Percentiles rank a stretch among this genome's conserved stretches.
These are phyloP conservation scores for Cladochytrium replicatum DNA, from an alignment of 192 early-diverging fungal genomes.

Conservation along the genomic window DNA sequence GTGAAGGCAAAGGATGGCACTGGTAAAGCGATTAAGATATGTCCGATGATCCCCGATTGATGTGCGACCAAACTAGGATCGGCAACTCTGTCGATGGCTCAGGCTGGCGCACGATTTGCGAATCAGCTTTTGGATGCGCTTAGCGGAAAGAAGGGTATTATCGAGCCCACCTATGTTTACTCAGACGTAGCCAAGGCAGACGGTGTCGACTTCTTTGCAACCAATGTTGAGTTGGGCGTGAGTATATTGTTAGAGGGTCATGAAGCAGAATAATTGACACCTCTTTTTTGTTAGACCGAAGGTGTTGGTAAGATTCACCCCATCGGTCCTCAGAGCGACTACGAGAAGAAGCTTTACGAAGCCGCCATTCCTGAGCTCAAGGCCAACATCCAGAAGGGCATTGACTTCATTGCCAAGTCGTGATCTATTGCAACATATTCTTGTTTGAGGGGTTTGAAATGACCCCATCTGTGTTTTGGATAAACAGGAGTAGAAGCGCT, in stretches of 20 bases:
- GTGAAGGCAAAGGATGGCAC: conserved; percentile 97
- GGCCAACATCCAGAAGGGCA: conserved; percentile 82
- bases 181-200: conserved; percentile 49
- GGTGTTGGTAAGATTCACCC: conserved; percentile 85
- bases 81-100: conserved; percentile 83
- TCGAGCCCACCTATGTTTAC: conserved; percentile 85
- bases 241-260: conserved; percentile 8
- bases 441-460: too few species aligned
- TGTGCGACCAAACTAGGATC: conserved; percentile 29
- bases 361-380: conserved; percentile 74
- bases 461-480: too few species aligned
- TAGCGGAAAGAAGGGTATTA: conserved; percentile 66
- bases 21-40: conserved; percentile 30
- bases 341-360: conserved; percentile 70
- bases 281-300: too few species aligned
- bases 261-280: not conserved
- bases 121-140: conserved; percentile 79
- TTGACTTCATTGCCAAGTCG: conserved; percentile 55
- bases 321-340: conserved; percentile 58
- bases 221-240: conserved; percentile 51
- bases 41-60: not conserved
- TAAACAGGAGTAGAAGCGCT: too few species aligned
- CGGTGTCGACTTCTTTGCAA: conserved; percentile 51
- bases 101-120: conserved; percentile 76
- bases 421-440: too few species aligned